Percentiles rank a stretch among this genome's conserved stretches.
phyloP scores from a whole-genome alignment of 768 basidiomycete genomes.

The Boletus sp. region DNA sequence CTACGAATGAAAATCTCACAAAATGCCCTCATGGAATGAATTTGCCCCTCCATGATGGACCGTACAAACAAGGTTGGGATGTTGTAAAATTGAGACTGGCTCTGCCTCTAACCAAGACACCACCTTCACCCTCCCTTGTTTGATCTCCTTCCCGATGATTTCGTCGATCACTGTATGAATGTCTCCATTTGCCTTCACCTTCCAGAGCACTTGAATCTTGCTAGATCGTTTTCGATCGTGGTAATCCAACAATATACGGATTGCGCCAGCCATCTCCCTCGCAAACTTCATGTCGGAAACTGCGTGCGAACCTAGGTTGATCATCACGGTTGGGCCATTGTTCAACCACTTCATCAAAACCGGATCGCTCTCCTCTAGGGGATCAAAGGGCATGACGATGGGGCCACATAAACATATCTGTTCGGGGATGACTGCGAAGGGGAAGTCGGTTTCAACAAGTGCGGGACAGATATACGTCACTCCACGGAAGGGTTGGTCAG shows the following conservation, averaged over 20 bases:
- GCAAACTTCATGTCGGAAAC: neutral
- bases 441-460: constrained; percentile 2
- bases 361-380: constrained; percentile 8
- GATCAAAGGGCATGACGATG: constrained; percentile 7
- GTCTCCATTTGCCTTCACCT: neutral
- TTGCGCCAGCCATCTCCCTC: constrained; percentile 3
- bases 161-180: neutral
- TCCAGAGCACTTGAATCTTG: constrained; percentile 33
- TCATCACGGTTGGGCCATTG: constrained; percentile 11
- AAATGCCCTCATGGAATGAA: constrained; percentile 4
- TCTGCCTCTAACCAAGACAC: constrained; percentile 13
- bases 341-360: constrained; percentile 10
- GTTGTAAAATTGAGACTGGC: constrained; percentile 12
- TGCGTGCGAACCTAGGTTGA: constrained; percentile 11
- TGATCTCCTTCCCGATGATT: constrained; percentile 5
- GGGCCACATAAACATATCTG: constrained; percentile 10
- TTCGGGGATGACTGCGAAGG: constrained; percentile 4
- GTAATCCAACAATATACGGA: constrained; percentile 7
- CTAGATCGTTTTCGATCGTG: neutral
- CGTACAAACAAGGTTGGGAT: neutral
- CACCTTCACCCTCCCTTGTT: constrained; percentile 6
- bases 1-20: neutral
- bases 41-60: constrained; percentile 7
- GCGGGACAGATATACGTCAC: constrained; percentile 4
- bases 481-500: neutral